Conservation (phyloP, 208 protist species). For the Leishmania aethiopica region DNA sequence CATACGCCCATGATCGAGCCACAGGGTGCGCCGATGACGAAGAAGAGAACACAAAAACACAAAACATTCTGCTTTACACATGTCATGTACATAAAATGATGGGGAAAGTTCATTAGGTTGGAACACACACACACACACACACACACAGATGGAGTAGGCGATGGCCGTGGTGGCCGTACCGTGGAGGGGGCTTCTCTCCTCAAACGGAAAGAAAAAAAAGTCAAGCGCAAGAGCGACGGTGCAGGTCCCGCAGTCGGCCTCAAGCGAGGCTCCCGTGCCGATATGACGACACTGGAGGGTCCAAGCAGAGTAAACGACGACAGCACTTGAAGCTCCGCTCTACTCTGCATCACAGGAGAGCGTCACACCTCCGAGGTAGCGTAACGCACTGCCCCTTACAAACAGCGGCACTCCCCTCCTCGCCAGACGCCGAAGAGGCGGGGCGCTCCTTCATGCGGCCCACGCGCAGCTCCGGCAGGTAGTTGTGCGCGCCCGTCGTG, state of each 20-base stretch:
- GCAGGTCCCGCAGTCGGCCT: not conserved
- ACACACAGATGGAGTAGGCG: not conserved
- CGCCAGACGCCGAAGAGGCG: not conserved
- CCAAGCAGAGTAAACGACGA: not conserved
- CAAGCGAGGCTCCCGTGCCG: not conserved
- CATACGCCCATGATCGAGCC: not conserved
- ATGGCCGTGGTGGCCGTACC: not conserved
- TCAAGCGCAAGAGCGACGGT: not conserved
- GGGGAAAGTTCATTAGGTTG: not conserved
- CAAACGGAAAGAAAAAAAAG: not conserved
- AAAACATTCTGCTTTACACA: not conserved
- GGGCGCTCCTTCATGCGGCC: conserved; percentile 6
- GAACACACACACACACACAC: not conserved
- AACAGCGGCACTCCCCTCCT: not conserved
- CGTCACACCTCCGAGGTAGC: not conserved
- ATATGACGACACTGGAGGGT: not conserved
- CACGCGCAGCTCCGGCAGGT: conserved; percentile 68
- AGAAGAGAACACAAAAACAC: not conserved
- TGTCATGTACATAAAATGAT: not conserved
- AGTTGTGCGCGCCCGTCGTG: conserved; percentile 55
- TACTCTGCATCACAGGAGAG: not conserved
- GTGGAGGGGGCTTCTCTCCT: not conserved
- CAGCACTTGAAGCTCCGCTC: not conserved
- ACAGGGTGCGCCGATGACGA: not conserved
- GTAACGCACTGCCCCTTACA: not conserved